Percentiles rank a stretch among this genome's conserved stretches.
These are phyloP conservation scores for Penicillium sp. DNA, from an alignment of 2,329 filamentous ascomycete species.

Conservation along the genomic window DNA sequence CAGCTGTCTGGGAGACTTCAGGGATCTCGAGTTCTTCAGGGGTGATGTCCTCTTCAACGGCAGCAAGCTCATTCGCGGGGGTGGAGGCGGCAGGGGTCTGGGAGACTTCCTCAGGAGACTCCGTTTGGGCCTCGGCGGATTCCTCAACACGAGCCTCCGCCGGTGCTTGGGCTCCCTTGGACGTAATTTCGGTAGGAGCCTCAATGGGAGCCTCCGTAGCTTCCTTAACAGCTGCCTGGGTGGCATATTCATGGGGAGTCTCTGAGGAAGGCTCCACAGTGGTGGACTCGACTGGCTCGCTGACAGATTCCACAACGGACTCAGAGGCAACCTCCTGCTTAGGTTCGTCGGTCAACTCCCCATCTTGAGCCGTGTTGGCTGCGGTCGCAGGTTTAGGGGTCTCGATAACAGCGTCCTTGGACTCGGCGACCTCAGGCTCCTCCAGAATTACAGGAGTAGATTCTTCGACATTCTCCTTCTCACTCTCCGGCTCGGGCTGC, in stretches of 20 bases:
- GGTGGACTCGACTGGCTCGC: background rate
- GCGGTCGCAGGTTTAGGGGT: background rate
- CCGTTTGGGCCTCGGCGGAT: background rate
- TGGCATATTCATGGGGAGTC: background rate
- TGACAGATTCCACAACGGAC: conserved; percentile 6
- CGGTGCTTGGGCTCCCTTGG: too few relatives aligned
- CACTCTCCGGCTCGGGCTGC: conserved; percentile 11
- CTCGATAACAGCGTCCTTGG: conserved; percentile 3
- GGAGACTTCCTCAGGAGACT: conserved; percentile 11
- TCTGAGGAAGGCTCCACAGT: background rate
- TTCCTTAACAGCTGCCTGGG: background rate
- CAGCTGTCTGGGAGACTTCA: background rate
- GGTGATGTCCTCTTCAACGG: conserved; percentile 5
- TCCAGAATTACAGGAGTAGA: conserved; percentile 6
- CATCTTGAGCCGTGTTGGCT: background rate
- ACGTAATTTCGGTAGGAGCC: background rate
- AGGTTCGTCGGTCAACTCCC: conserved; percentile 6
- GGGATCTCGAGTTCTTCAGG: background rate
- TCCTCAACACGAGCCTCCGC: background rate
- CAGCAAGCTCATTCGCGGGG: background rate
- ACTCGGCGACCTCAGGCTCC: conserved; percentile 4
- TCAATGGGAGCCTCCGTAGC: background rate
- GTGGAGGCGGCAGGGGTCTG: conserved; percentile 5
- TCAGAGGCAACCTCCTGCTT: background rate
- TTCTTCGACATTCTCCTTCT: conserved; percentile 20